Conservation (phyloP, 345 rosid species). For the Balakata baccata region DNA sequence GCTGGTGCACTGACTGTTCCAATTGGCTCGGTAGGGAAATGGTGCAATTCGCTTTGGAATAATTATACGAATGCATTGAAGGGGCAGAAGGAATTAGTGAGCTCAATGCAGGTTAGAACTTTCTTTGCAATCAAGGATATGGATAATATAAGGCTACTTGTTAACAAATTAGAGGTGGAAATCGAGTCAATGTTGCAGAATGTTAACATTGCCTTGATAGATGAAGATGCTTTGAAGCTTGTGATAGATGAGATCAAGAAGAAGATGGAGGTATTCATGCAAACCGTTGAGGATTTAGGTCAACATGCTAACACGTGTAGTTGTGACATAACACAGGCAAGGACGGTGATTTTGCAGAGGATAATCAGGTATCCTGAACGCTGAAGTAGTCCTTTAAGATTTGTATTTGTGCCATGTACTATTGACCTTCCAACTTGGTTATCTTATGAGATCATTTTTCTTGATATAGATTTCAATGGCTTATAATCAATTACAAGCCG, state of each 20-base stretch:
- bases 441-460: background rate
- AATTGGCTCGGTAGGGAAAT: constrained; percentile 65
- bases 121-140: constrained; percentile 56
- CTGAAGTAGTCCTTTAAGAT: constrained; percentile 34
- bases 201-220: constrained; percentile 48
- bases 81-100: constrained; percentile 52
- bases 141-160: constrained; percentile 59
- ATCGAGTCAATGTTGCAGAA: constrained; percentile 52
- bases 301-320: constrained; percentile 62
- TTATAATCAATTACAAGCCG: too few species aligned
- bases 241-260: constrained; percentile 81
- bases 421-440: constrained; percentile 2
- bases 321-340: constrained; percentile 61
- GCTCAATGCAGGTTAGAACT: constrained; percentile 47
- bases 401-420: background rate
- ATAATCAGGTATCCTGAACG: constrained; percentile 43
- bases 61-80: constrained; percentile 51
- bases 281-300: constrained; percentile 56
- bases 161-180: constrained; percentile 47
- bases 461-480: background rate
- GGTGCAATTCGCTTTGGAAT: constrained; percentile 69
- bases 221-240: constrained; percentile 54
- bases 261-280: constrained; percentile 53
- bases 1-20: constrained; percentile 73
- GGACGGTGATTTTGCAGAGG: constrained; percentile 64